Evolutionary conservation across 495 filamentous ascomycete species (phyloP).

Genomic region (Patellaria atrata): DNA sequence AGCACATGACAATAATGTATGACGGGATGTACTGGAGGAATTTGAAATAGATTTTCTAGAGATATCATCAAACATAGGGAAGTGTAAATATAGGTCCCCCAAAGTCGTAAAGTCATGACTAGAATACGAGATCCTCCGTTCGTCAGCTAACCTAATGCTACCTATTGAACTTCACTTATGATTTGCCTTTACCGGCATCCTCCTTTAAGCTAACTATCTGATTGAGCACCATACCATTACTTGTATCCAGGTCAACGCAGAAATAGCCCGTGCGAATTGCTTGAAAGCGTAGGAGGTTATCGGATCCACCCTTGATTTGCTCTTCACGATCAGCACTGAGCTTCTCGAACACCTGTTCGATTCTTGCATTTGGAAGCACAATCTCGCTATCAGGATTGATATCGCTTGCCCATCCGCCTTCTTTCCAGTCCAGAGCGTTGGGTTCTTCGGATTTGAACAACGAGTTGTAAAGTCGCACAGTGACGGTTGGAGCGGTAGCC

Average conservation of each 20-base stretch:
- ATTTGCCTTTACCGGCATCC: conserved; percentile 51
- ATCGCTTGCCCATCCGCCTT: conserved; percentile 66
- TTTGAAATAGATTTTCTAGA: too few species aligned
- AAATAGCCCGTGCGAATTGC: conserved; percentile 85
- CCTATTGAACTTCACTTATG: not conserved
- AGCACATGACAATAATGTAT: too few species aligned
- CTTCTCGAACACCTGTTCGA: conserved; percentile 78
- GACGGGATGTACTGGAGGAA: too few species aligned
- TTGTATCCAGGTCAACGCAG: conserved; percentile 64
- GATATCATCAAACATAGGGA: too few species aligned
- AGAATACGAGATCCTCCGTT: too few species aligned
- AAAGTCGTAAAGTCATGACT: too few species aligned
- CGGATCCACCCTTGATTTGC: conserved; percentile 29
- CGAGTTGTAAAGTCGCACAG: conserved; percentile 64
- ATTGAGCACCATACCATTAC: conserved; percentile 70
- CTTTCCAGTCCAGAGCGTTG: conserved; percentile 38
- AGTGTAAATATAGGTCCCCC: too few species aligned
- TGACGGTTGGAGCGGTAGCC: conserved; percentile 39
- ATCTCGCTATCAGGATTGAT: conserved; percentile 76
- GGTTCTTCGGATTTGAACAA: conserved; percentile 83
- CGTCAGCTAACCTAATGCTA: too few species aligned
- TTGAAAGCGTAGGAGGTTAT: conserved; percentile 62
- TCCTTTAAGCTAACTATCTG: conserved; percentile 90
- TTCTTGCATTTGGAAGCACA: conserved; percentile 59
- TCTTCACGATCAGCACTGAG: too few species aligned